Base-by-base conservation (phyloP, 176 grass and related monocot genomes). In the Raddia guianensis region DNA sequence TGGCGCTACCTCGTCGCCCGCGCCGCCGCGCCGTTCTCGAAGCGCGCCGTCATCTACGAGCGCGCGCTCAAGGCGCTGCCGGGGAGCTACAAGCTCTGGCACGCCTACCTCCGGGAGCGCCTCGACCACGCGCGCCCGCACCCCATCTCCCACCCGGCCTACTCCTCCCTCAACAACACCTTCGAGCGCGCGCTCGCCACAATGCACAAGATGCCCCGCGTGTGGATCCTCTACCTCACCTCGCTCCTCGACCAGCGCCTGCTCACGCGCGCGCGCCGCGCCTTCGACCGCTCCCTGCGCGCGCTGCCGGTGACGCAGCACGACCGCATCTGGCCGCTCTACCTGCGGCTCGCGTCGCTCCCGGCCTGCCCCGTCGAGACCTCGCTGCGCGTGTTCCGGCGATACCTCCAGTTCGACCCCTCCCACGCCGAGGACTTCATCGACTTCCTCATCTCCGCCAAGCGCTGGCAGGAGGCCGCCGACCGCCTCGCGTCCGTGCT, bases 151-250 rank as follows among this genome's bases (percentile, higher is more conserved):
- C 87, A 96, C 83, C 55, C 40, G 21, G 82, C 82, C 56, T 96
- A 92, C 84, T 49, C 68, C 32, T 96, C 89, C 34, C 93, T 93
- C 79, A 86, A 96, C 93, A 92, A 96, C 85, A 93, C 90, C 54
- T 96, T 93, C 76, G 93, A 96, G 82, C 89, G 93, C 4, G 82
- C 93, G 19, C 93, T 96, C 52, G 88, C 88, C 76, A 93, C 90
- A 58, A 93, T 96, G 93, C 93, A 93, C 88, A 91, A 92, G 85
- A 96, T 96, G 93, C 93, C 93, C n/a, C 89, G 87, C 55, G 59
- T 93, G 49, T 96, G 93, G 93, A 47, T 82, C 12, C 86, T 96
- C 78, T 88, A 96, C 85, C 87, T 96, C 82, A 46, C 85, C 7
- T 86, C 90, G 45, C 88, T 96, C 8, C 68, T 84, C 79, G 93